Evolutionary conservation across 352 stramenopile species (phyloP), one percentile per base, ranked within the genome.

Genomic region (Globisporangium viniferum): DNA sequence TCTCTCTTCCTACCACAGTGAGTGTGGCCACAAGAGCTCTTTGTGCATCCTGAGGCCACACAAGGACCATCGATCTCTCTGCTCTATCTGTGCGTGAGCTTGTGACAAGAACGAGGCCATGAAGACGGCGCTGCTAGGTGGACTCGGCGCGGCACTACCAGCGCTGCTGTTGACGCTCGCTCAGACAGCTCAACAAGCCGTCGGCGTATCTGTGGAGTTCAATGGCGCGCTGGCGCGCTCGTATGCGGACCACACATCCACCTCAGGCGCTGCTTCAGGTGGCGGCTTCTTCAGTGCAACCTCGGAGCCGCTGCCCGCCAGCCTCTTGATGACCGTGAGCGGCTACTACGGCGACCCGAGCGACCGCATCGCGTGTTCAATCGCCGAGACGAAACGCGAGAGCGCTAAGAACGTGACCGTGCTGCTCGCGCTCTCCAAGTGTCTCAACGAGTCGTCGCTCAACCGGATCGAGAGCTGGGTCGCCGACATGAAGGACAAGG

Each of bases 341-440:
- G 59, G 66, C 15, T 66, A 60, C 67, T 68, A 64, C 46, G 67
- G 62, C 12, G 67, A 60, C 61, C 29, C n/a, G 8, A 56, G 22
- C 22, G 44, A 62, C 29, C 31, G 22, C 41, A 68, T 69, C 56
- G 6, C 57, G n/a, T 72, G 67, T 61, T 41, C 41, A 1, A 44
- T 57, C 10, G 12, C 9, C 14, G 66, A 71, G 10, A 55, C 66
- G 5, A 68, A 62, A 22, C 48, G 41, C 39, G 29, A 82, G 18
- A 44, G 65, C 14, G 46, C 56, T 14, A 70, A 62, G 5, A 53
- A 71, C 46, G 75, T 75, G 0, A 74, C 72, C 2, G 79, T 89
- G 24, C 64, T 90, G 15, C 67, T 90, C n/a, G 78, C 72, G n/a
- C 79, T 92, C 69, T 89, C 81, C 59, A 86, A 89, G 64, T 90